Evolutionary conservation across 768 basidiomycete genomes (phyloP), one percentile per base, ranked within the genome.

Genomic region (Hortiboletus flavorubellus): DNA sequence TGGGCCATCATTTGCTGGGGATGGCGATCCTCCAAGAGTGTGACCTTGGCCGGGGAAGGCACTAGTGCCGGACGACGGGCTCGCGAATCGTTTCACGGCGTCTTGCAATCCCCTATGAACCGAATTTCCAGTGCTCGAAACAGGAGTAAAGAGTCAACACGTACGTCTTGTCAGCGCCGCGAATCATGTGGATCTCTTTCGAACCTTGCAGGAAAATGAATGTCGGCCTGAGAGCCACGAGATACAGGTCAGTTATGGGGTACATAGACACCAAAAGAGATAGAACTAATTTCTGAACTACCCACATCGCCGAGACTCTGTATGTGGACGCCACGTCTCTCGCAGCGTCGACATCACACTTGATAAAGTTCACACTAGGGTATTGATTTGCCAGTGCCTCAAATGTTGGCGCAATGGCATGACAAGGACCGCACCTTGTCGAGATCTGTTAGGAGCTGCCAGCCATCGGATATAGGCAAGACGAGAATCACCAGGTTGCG

Each of bases 391-490:
- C 79, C 2, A 93, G 73, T 1, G 79, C 73, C 61, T 91, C 89
- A 56, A 80, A 93, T 0, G 77, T 72, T 2, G 92, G 91, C 4
- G 90, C 91, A 59, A 93, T 93, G 40, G 78, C 78, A 69, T 90
- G 89, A 67, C 91, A 93, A 35, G 91, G 91, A 2, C 87, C 85
- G 77, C 91, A 93, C 91, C 90, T 91, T 60, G 56, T 39, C 39
- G 43, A 44, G 15, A 53, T 46, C 8, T 41, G 33, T 54, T 43
- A 67, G 56, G 51, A 46, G n/a, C 3, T 34, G 40, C n/a, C 49
- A 46, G 55, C 26, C 18, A 51, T 18, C n/a, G 42, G 23, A 50
- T 26, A 47, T 44, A 42, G 45, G 29, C 15, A 47, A 57, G 35
- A 54, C 7, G 40, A 61, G 40, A 61, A 73, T 60, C 60, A 89